Percentiles rank a stretch among this genome's conserved stretches.
phyloP scores from a whole-genome alignment of 306 rosid species.

The Cucumis melo region DNA sequence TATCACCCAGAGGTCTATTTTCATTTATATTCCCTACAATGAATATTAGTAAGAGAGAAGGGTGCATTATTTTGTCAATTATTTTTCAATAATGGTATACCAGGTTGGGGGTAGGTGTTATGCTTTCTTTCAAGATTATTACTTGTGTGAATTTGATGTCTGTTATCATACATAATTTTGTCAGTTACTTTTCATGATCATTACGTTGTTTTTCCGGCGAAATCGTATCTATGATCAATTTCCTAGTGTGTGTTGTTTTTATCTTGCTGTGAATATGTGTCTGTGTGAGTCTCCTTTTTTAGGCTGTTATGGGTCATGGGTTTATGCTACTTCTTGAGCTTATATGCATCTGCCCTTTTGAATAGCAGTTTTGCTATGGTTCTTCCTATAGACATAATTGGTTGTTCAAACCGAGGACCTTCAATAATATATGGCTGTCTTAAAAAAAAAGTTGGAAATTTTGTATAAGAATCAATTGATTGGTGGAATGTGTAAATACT shows the following conservation, averaged over 20 bases:
- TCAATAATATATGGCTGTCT: no score
- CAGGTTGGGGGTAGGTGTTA: no score
- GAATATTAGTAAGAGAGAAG: neutral
- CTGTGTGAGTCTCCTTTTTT: neutral
- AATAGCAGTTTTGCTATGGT: neutral
- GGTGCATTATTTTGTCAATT: no score
- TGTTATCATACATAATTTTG: neutral
- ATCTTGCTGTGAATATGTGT: neutral
- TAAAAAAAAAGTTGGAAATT: neutral
- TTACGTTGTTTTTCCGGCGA: neutral
- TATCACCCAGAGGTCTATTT: neutral
- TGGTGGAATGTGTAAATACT: neutral
- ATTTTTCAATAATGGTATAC: no score
- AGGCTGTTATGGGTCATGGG: neutral
- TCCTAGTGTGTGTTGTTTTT: neutral
- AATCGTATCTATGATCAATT: neutral
- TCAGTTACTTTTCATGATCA: neutral
- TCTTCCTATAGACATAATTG: neutral
- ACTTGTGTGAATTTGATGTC: neutral
- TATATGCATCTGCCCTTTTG: neutral
- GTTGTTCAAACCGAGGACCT: neutral
- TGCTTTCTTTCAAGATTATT: neutral
- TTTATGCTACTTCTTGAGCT: neutral
- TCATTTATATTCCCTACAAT: neutral
- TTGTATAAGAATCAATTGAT: neutral